phyloP scores from a whole-genome alignment of 2,329 filamentous ascomycete genomes.

The Aspergillus oerlinghausenensis region DNA sequence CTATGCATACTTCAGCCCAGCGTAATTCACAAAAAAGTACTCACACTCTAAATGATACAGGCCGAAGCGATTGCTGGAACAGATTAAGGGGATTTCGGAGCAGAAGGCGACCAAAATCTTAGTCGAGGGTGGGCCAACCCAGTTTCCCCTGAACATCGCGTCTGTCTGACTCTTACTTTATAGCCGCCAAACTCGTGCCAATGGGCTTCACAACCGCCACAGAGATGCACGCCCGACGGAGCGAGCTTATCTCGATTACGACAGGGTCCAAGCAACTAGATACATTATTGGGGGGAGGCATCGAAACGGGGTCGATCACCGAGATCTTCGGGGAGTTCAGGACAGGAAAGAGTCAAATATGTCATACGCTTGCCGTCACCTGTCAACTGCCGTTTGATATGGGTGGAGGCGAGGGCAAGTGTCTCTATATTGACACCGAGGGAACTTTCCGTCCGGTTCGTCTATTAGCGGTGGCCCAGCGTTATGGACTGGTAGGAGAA shows the following conservation, averaged over 20 bases:
- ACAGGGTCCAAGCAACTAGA: constrained; percentile 97
- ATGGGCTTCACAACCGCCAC: constrained; percentile 99
- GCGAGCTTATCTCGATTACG: constrained; percentile 95
- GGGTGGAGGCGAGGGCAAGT: constrained; percentile 97
- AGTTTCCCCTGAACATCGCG: neutral
- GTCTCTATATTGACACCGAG: constrained; percentile 96
- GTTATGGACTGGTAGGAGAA: constrained; percentile 91
- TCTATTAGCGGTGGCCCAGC: constrained; percentile 83
- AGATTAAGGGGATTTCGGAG: constrained; percentile 97
- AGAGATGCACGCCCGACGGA: constrained; percentile 96
- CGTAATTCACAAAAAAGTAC: neutral
- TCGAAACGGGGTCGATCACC: constrained; percentile 96
- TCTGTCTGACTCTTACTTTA: constrained; percentile 10
- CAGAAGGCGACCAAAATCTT: constrained; percentile 92
- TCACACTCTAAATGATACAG: constrained; percentile 31
- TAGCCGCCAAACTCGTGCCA: constrained; percentile 90
- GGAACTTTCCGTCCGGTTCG: constrained; percentile 94
- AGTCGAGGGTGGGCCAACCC: constrained; percentile 67
- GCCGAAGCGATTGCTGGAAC: constrained; percentile 71
- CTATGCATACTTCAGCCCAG: neutral
- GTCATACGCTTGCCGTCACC: constrained; percentile 95
- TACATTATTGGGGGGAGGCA: constrained; percentile 85
- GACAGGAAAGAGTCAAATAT: constrained; percentile 97
- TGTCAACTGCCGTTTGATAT: constrained; percentile 98
- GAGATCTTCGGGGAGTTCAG: constrained; percentile 98